Percentiles rank a stretch among this genome's conserved stretches.
Evolutionary conservation across 2,329 filamentous ascomycete genomes (phyloP).

Genomic region (Ceratocystis destructans): DNA sequence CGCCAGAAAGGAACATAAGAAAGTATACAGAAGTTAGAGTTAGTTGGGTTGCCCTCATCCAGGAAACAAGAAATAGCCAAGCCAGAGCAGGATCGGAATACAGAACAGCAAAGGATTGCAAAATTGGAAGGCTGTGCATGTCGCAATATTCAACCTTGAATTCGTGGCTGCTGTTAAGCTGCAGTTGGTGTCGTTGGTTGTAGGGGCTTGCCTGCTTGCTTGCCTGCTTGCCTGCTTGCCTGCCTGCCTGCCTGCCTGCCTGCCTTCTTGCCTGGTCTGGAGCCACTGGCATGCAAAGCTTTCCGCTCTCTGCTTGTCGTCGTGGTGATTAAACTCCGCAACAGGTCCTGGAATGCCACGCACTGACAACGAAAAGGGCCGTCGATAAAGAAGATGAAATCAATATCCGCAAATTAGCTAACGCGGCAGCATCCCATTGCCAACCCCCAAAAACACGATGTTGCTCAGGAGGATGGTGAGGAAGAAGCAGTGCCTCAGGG

Average conservation of each 20-base stretch:
- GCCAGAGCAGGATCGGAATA: too few species aligned
- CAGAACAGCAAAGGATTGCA: not conserved
- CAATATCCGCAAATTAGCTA: not conserved
- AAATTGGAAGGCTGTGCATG: not conserved
- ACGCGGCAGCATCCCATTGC: not conserved
- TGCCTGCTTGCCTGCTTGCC: not conserved
- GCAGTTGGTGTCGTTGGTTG: not conserved
- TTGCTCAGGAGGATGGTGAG: not conserved
- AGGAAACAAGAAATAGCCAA: not conserved
- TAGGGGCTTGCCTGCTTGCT: not conserved
- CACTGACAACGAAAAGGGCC: not conserved
- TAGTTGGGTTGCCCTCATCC: not conserved
- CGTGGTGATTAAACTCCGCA: not conserved
- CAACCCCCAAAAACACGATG: not conserved
- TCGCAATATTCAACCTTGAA: not conserved
- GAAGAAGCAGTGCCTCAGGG: too few species aligned
- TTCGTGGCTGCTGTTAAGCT: not conserved
- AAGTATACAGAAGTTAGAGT: not conserved
- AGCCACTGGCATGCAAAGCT: too few species aligned
- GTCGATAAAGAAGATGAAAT: not conserved
- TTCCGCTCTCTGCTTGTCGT: not conserved
- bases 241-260: not conserved
- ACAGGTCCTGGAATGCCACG: not conserved
- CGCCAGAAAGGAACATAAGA: not conserved
- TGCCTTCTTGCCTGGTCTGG: not conserved